phyloP scores from a whole-genome alignment of 2,329 filamentous ascomycete species.

The Calonectria leucothoes region DNA sequence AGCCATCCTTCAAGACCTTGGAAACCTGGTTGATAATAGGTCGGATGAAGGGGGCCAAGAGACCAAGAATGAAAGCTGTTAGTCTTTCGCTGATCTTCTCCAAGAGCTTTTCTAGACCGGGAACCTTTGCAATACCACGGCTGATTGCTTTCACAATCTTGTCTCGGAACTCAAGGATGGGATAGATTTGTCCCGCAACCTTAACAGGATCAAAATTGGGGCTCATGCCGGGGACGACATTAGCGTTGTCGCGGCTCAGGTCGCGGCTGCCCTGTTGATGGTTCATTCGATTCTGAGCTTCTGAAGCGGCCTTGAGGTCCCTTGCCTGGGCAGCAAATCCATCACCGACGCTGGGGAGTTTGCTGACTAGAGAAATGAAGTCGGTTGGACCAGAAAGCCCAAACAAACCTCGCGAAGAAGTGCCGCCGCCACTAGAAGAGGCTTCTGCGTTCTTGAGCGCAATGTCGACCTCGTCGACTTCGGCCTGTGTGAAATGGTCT shows the following conservation, averaged over 20 bases:
- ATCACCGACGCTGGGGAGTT: constrained; percentile 77
- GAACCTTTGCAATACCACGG: constrained; percentile 88
- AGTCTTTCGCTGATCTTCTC: constrained; percentile 95
- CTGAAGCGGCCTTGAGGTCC: constrained; percentile 69
- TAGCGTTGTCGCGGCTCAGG: constrained; percentile 59
- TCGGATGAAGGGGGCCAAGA: constrained; percentile 90
- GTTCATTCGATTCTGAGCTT: constrained; percentile 73
- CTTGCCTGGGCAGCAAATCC: constrained; percentile 76
- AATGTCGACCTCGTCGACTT: constrained; percentile 83
- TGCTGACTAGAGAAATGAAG: constrained; percentile 78
- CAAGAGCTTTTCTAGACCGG: constrained; percentile 88
- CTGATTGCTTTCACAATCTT: constrained; percentile 91
- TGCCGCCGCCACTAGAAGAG: constrained; percentile 50
- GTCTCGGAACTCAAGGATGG: constrained; percentile 93
- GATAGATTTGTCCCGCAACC: constrained; percentile 86
- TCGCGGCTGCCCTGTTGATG: constrained; percentile 45
- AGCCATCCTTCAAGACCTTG: constrained; percentile 86
- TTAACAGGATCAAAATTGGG: constrained; percentile 82
- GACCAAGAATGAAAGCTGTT: constrained; percentile 89
- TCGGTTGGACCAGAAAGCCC: constrained; percentile 57
- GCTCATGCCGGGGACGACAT: constrained; percentile 79
- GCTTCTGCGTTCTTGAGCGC: constrained; percentile 77
- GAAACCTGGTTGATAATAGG: constrained; percentile 92
- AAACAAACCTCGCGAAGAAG: constrained; percentile 55
- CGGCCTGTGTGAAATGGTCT: constrained; percentile 87